These are phyloP conservation scores for Dryas alaskensis DNA, from an alignment of 306 rosid genomes.

Conservation along the genomic window DNA sequence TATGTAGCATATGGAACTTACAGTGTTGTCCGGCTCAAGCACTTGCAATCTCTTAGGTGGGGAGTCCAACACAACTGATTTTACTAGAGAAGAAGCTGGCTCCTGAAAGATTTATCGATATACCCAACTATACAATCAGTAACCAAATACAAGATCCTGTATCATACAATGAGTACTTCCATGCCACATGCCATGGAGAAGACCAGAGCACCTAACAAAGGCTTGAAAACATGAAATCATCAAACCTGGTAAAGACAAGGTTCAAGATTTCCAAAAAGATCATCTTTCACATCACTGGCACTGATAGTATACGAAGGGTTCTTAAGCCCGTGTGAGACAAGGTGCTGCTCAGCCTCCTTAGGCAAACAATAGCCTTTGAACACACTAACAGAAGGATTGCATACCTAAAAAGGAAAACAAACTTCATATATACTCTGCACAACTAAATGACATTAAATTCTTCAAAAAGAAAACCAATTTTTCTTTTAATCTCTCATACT, in stretches of 20 bases:
- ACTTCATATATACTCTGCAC: background rate
- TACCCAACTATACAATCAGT: background rate
- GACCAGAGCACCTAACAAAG: background rate
- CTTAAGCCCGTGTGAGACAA: constrained; percentile 64
- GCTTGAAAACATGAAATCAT: constrained; percentile 1
- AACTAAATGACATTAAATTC: background rate
- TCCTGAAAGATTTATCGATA: constrained; percentile 48
- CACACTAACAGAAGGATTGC: constrained; percentile 47
- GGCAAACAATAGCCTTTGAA: constrained; percentile 67
- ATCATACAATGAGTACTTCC: background rate
- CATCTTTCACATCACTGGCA: constrained; percentile 50
- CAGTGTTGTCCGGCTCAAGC: constrained; percentile 5
- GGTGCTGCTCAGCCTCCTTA: constrained; percentile 54
- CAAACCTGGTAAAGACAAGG: constrained; percentile 73
- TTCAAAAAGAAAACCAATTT: background rate
- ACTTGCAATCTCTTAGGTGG: constrained; percentile 34
- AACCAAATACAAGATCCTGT: background rate
- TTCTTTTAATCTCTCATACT: too few relatives aligned
- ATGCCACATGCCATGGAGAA: background rate
- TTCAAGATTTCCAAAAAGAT: constrained; percentile 54
- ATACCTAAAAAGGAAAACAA: constrained; percentile 40
- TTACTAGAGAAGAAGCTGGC: constrained; percentile 42
- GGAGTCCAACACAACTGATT: constrained; percentile 26
- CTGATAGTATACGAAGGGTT: constrained; percentile 59
- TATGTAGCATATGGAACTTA: constrained; percentile 11